Conservation (phyloP, 352 stramenopile species). For the Globisporangium iwayamae region DNA sequence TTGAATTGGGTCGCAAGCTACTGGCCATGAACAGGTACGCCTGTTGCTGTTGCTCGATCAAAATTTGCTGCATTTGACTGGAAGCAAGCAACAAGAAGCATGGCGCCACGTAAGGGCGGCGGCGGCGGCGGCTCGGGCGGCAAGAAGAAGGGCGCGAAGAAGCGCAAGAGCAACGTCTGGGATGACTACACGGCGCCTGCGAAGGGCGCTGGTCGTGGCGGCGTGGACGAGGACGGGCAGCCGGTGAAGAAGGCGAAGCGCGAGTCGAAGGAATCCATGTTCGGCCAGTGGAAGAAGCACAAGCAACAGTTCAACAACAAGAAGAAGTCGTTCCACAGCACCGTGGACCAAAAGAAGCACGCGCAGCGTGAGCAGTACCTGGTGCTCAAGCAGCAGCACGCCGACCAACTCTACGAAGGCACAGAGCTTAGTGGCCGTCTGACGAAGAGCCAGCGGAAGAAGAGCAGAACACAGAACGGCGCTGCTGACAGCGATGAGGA, state of each 20-base stretch:
- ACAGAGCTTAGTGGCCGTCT: constrained; percentile 1
- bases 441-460: constrained; percentile 16
- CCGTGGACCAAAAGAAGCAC: constrained; percentile 46
- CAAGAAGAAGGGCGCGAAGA: constrained; percentile 45
- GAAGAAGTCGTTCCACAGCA: constrained; percentile 38
- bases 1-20: background rate
- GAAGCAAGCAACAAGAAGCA: constrained; percentile 11
- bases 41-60: too few relatives aligned
- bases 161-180: constrained; percentile 53
- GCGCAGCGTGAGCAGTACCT: constrained; percentile 40
- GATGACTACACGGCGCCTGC: constrained; percentile 28
- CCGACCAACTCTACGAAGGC: constrained; percentile 43
- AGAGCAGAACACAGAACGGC: background rate
- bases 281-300: constrained; percentile 69
- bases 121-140: constrained; percentile 10
- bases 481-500: constrained; percentile 9
- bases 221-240: constrained; percentile 13
- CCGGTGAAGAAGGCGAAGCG: constrained; percentile 21
- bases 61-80: background rate
- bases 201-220: constrained; percentile 11
- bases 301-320: constrained; percentile 47
- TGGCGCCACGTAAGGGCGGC: constrained; percentile 27
- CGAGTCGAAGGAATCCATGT: constrained; percentile 46
- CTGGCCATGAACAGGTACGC: constrained; percentile 2
- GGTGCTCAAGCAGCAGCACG: constrained; percentile 25